Conservation (phyloP, 352 stramenopile genomes). For the Peronosclerospora sorghi region DNA sequence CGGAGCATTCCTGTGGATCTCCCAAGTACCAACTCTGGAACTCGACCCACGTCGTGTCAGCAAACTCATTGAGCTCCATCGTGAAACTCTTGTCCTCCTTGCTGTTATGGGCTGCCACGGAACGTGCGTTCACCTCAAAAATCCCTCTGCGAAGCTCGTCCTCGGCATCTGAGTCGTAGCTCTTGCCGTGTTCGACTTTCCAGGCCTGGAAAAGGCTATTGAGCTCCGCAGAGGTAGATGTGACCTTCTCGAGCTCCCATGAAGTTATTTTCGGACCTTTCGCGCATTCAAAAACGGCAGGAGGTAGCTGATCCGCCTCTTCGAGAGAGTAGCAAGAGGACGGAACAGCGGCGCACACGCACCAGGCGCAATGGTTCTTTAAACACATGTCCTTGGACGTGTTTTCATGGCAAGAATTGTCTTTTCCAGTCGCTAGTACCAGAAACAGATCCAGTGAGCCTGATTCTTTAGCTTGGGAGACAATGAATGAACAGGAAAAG, state of each 20-base stretch:
- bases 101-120: constrained; percentile 52
- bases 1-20: constrained; percentile 61
- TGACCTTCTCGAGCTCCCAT: constrained; percentile 30
- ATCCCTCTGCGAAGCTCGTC: constrained; percentile 38
- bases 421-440: background rate
- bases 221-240: constrained; percentile 18
- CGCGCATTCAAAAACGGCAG: constrained; percentile 66
- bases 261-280: constrained; percentile 14
- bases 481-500: background rate
- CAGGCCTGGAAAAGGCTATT: constrained; percentile 39
- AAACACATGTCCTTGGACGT: constrained; percentile 40
- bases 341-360: constrained; percentile 62
- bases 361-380: constrained; percentile 56
- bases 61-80: constrained; percentile 72
- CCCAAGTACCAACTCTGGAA: constrained; percentile 64
- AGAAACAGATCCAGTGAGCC: background rate
- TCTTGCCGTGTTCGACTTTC: constrained; percentile 32
- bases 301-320: constrained; percentile 50
- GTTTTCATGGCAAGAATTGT: constrained; percentile 43
- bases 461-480: background rate
- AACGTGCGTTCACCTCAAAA: constrained; percentile 50
- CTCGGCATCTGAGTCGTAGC: constrained; percentile 40
- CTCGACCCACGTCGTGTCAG: constrained; percentile 62
- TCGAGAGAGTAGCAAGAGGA: constrained; percentile 65
- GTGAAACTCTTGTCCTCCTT: constrained; percentile 35